These are phyloP conservation scores for Pseudogymnoascus sp. DNA, from an alignment of 2,329 filamentous ascomycete species.

Conservation along the genomic window DNA sequence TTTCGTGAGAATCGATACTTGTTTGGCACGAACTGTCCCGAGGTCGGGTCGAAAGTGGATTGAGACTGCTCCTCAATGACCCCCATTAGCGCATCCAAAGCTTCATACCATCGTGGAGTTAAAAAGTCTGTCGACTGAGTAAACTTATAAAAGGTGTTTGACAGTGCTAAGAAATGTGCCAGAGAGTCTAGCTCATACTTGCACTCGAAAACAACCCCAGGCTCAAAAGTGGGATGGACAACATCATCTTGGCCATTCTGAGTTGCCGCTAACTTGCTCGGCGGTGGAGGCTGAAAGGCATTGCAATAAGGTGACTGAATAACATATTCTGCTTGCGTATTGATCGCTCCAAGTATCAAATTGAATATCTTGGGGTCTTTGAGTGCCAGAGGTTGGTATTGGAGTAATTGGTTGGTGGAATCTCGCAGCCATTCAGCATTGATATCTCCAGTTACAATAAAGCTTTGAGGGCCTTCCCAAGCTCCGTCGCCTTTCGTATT, in stretches of 20 bases:
- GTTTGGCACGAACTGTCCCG: conserved; percentile 59
- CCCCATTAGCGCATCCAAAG: conserved; percentile 63
- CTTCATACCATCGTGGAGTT: conserved; percentile 67
- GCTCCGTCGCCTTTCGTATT: conserved; percentile 43
- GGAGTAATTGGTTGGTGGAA: conserved; percentile 85
- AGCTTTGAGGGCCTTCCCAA: conserved; percentile 83
- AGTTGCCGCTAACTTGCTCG: conserved; percentile 62
- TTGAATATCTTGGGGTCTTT: conserved; percentile 71
- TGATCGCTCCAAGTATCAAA: conserved; percentile 85
- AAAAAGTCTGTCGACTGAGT: conserved; percentile 73
- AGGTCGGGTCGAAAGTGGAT: conserved; percentile 67
- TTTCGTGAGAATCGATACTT: conserved; percentile 79
- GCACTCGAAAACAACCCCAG: conserved; percentile 84
- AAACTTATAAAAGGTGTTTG: conserved; percentile 77
- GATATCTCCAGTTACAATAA: conserved; percentile 89
- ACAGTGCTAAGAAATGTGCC: conserved; percentile 78
- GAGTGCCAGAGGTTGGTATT: conserved; percentile 78
- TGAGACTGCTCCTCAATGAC: conserved; percentile 72
- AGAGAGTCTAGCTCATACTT: conserved; percentile 98
- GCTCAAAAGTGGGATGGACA: conserved; percentile 83
- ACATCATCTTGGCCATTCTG: conserved; percentile 73
- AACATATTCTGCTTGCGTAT: conserved; percentile 91
- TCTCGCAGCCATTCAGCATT: conserved; percentile 89
- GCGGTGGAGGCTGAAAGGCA: conserved; percentile 89
- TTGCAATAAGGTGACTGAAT: conserved; percentile 96